These are phyloP conservation scores for Alternaria tenuissima DNA, from an alignment of 2,329 filamentous ascomycete genomes.

Conservation along the genomic window DNA sequence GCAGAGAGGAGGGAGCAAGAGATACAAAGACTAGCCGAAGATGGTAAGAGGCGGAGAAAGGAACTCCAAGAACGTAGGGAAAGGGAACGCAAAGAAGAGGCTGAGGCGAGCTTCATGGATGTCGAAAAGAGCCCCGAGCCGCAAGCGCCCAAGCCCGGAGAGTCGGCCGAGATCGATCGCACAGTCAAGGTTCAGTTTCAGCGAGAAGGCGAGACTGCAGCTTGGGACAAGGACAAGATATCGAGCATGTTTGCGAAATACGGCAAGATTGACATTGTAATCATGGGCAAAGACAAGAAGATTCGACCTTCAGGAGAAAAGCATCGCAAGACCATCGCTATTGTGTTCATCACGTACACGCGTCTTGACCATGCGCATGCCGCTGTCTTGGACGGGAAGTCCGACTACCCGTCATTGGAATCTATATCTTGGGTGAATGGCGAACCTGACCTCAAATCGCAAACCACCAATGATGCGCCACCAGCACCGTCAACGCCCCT, in stretches of 20 bases:
- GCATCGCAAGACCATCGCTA: slow-evolving; percentile 61
- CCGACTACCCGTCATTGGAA: slow-evolving; percentile 60
- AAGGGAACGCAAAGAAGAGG: slow-evolving; percentile 61
- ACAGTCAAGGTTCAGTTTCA: slow-evolving; percentile 66
- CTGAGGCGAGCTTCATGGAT: slow-evolving; percentile 47
- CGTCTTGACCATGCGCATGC: slow-evolving; percentile 67
- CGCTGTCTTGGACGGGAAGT: slow-evolving; percentile 61
- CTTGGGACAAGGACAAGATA: slow-evolving; percentile 59
- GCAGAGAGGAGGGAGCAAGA: slow-evolving; percentile 68
- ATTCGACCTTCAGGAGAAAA: slow-evolving; percentile 57
- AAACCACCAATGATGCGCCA: neutral
- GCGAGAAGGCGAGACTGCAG: slow-evolving; percentile 55
- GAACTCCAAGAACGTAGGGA: slow-evolving; percentile 63
- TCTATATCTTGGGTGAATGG: slow-evolving; percentile 48
- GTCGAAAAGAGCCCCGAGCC: slow-evolving; percentile 44
- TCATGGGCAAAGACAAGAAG: slow-evolving; percentile 66
- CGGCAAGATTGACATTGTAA: slow-evolving; percentile 64
- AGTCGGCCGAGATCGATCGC: slow-evolving; percentile 62
- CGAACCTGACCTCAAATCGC: too few relatives aligned
- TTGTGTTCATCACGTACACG: slow-evolving; percentile 64
- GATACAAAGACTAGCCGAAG: slow-evolving; percentile 56
- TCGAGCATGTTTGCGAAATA: slow-evolving; percentile 60
- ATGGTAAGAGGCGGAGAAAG: slow-evolving; percentile 62
- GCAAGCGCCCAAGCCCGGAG: slow-evolving; percentile 31
- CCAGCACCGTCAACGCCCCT: slow-evolving; percentile 40